phyloP scores from a whole-genome alignment of 1,284 basidiomycete species.

The Irpex rosettiformis region DNA sequence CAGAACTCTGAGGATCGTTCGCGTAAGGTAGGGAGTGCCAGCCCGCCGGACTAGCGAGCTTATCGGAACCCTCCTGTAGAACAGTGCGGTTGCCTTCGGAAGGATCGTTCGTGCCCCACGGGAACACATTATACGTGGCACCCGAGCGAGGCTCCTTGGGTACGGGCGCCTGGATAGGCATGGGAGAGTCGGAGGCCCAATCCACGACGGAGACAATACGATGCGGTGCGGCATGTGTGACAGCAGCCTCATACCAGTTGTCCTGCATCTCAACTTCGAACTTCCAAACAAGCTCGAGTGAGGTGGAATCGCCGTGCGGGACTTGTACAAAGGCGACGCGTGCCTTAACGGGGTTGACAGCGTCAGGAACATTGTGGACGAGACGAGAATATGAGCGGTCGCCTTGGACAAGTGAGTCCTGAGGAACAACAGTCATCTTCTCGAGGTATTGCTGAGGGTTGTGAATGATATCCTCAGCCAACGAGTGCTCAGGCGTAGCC shows the following conservation, averaged over 20 bases:
- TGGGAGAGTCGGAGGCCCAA: constrained; percentile 65
- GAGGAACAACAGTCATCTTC: constrained; percentile 47
- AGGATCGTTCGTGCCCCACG: constrained; percentile 77
- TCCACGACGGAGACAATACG: constrained; percentile 77
- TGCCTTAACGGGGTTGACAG: constrained; percentile 72
- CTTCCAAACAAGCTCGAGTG: constrained; percentile 71
- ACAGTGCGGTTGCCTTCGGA: constrained; percentile 53
- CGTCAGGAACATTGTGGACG: constrained; percentile 50
- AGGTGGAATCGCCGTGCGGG: constrained; percentile 49
- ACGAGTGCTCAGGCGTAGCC: constrained; percentile 56
- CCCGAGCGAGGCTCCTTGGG: constrained; percentile 30
- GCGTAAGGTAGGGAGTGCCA: constrained; percentile 77
- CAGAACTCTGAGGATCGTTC: constrained; percentile 45
- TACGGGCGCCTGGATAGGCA: constrained; percentile 28
- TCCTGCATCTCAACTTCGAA: constrained; percentile 85
- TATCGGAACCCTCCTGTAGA: constrained; percentile 63
- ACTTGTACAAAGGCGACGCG: constrained; percentile 72
- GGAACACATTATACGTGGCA: constrained; percentile 69
- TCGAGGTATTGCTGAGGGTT: constrained; percentile 49
- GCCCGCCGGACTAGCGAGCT: constrained; percentile 77
- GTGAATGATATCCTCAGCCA: constrained; percentile 47
- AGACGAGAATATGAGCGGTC: not conserved
- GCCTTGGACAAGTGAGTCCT: constrained; percentile 14
- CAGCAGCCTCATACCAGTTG: constrained; percentile 81
- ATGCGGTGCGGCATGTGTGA: constrained; percentile 61